These are phyloP conservation scores for Lolium multiflorum DNA, from an alignment of 176 grass and related monocot species.

Conservation along the genomic window DNA sequence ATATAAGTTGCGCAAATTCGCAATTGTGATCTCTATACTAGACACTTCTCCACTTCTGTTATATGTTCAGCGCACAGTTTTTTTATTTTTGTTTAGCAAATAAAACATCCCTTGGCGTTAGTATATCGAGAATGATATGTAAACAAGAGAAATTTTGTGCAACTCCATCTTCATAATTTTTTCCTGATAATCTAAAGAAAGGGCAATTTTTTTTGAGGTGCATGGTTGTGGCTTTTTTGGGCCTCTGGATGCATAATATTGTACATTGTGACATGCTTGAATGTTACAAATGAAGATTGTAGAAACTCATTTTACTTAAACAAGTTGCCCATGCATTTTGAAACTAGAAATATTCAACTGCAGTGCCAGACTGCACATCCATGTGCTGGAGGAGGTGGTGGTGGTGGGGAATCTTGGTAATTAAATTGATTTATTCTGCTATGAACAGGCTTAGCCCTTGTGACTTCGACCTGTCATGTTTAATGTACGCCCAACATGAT, in stretches of 20 bases:
- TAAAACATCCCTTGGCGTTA: background rate
- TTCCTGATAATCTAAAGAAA: background rate
- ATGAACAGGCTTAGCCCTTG: background rate
- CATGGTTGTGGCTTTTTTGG: background rate
- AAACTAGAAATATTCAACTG: background rate
- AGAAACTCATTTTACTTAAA: background rate
- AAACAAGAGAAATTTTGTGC: background rate
- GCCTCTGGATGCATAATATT: conserved; percentile 20
- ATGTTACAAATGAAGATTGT: background rate
- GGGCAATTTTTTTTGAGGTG: background rate
- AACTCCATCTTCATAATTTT: background rate
- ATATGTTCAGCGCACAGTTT: background rate
- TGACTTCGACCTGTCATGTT: conserved; percentile 13
- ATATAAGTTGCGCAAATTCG: background rate
- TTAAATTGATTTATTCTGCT: background rate
- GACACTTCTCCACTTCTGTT: background rate
- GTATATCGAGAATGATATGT: background rate
- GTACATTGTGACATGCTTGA: background rate
- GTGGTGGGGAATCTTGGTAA: background rate
- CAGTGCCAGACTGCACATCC: background rate
- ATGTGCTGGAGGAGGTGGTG: background rate
- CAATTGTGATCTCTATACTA: background rate
- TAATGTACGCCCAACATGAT: background rate
- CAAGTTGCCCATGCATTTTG: background rate
- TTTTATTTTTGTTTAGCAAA: background rate